These are phyloP conservation scores for Capsicum pubescens DNA, from an alignment of 257 asterid genomes.

Conservation along the genomic window DNA sequence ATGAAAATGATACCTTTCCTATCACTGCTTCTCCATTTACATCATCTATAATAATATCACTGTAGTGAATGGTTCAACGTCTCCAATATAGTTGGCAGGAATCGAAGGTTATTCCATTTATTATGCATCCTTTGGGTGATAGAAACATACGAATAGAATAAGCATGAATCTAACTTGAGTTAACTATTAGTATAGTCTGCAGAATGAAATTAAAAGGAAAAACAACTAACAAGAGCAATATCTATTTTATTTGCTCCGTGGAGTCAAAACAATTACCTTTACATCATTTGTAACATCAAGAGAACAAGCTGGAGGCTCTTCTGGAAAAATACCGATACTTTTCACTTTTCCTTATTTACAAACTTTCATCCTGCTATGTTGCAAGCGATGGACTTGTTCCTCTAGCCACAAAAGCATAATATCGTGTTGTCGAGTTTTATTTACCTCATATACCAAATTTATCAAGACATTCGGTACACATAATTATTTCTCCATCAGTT, in stretches of 20 bases:
- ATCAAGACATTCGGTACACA: conserved; percentile 76
- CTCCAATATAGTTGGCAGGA: conserved; percentile 89
- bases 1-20: conserved; percentile 64
- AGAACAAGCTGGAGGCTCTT: conserved; percentile 69
- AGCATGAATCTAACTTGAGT: conserved; percentile 59
- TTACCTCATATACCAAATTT: conserved; percentile 49
- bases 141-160: conserved; percentile 87
- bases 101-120: conserved; percentile 58
- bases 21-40: conserved; percentile 83
- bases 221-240: not conserved
- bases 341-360: conserved; percentile 53
- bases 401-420: conserved; percentile 88
- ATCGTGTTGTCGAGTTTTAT: conserved; percentile 61
- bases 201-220: not conserved
- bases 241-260: not conserved
- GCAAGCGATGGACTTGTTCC: conserved; percentile 76
- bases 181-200: conserved; percentile 19
- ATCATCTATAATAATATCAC: conserved; percentile 55
- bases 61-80: conserved; percentile 71
- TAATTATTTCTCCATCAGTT: conserved; percentile 52
- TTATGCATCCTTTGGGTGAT: conserved; percentile 70
- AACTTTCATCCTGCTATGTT: conserved; percentile 63
- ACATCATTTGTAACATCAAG: conserved; percentile 76
- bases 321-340: conserved; percentile 76
- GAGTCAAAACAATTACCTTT: conserved; percentile 52